phyloP scores from a whole-genome alignment of 805 yeast species.

The Peterozyma xylosa region DNA sequence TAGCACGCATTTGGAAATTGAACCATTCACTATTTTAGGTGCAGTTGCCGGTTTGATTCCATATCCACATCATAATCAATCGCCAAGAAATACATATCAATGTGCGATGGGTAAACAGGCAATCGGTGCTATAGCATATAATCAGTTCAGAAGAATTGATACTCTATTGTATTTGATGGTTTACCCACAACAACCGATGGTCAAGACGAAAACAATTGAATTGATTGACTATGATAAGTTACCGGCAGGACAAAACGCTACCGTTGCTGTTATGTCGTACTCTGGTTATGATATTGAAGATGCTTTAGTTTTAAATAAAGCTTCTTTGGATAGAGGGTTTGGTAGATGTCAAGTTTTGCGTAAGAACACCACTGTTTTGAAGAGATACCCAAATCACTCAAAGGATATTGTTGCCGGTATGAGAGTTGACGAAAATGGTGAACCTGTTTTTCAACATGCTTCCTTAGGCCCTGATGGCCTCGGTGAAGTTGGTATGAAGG shows the following conservation, averaged over 20 bases:
- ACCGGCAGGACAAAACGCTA: constrained; percentile 98
- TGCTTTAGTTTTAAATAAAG: constrained; percentile 89
- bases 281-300: constrained; percentile 99
- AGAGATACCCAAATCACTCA: constrained; percentile 90
- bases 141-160: constrained; percentile 93
- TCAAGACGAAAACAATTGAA: constrained; percentile 94
- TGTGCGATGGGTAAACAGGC: constrained; percentile 99
- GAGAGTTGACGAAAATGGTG: constrained; percentile 75
- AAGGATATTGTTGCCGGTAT: constrained; percentile 88
- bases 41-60: constrained; percentile 93
- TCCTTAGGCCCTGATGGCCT: constrained; percentile 91
- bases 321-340: constrained; percentile 93
- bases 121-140: constrained; percentile 98
- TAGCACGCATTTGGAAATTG: constrained; percentile 89
- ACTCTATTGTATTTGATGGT: constrained; percentile 91
- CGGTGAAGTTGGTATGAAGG: constrained; percentile 90
- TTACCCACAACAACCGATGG: constrained; percentile 99
- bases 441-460: constrained; percentile 80
- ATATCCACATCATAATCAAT: constrained; percentile 87
- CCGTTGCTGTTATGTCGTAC: constrained; percentile 98
- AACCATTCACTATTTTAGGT: constrained; percentile 87
- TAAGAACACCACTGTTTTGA: constrained; percentile 83
- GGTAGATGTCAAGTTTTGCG: constrained; percentile 96
- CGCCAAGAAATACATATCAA: constrained; percentile 97
- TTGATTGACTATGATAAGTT: constrained; percentile 90